phyloP scores from a whole-genome alignment of 495 filamentous ascomycete species.

The Aspergillus conjunctus region DNA sequence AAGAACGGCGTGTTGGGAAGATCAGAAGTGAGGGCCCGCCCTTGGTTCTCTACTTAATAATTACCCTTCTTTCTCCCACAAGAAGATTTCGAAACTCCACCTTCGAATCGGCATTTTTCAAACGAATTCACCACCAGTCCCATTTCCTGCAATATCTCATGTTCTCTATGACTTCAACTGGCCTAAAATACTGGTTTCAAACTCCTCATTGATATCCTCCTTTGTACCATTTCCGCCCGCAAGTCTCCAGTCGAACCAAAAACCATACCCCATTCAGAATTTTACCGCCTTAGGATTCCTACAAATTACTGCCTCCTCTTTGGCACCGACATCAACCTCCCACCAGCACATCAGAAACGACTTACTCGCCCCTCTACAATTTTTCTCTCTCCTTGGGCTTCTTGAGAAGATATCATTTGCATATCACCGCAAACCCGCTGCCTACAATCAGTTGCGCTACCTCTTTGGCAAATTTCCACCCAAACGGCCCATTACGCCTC shows the following conservation, averaged over 20 bases:
- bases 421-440: too few relatives aligned
- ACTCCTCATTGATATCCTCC: background rate
- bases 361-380: background rate
- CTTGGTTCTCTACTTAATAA: background rate
- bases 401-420: background rate
- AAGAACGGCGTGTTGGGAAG: too few relatives aligned
- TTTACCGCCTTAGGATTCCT: slow-evolving; percentile 4
- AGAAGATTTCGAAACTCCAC: slow-evolving; percentile 8
- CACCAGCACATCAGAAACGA: slow-evolving; percentile 7
- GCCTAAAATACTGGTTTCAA: background rate
- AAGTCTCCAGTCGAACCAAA: background rate
- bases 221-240: background rate
- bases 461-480: too few relatives aligned
- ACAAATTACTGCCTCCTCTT: background rate
- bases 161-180: too few relatives aligned
- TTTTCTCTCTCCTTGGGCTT: background rate
- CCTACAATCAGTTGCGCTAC: too few relatives aligned
- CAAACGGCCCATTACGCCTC: too few relatives aligned
- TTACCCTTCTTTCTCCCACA: background rate
- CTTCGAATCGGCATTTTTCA: background rate
- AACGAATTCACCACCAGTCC: too few relatives aligned
- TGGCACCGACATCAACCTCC: background rate
- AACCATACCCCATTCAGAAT: background rate
- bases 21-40: too few relatives aligned
- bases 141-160: too few relatives aligned